Evolutionary conservation across 2,329 filamentous ascomycete genomes (phyloP), one percentile per base, ranked within the genome.

Genomic region (Neonectria sp.): DNA sequence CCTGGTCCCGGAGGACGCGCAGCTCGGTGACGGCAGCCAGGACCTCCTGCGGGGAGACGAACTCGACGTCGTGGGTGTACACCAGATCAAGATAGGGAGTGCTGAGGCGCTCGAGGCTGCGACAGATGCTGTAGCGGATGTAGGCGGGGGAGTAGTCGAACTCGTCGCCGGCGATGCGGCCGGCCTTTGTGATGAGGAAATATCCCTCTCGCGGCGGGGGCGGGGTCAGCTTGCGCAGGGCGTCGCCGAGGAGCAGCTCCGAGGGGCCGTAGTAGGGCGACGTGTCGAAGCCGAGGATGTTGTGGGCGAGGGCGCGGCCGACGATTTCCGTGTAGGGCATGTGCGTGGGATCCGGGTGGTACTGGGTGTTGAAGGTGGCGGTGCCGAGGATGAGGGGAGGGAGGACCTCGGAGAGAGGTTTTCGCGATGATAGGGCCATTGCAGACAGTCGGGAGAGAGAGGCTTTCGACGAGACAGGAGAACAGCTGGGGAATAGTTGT

Each of bases 221-320:
- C 73, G 75, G 79, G 35, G 79, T 82, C 75, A 82, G 53, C 56
- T 77, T 77, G 48, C 87, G 83, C 63, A 93, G 88, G 17, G 91
- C 89, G 55, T 88, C 86, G 76, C 90, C 94, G 31, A 97, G 89
- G 33, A 97, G 89, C 66, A 88, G 82, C 80, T 97, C 94, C 1
- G 94, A 94, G 0, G 94, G 94, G 0, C 94, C 94, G 81, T 97
- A 97, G 87, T 97, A 97, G 0, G 94, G 93, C 2, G 93, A 95
- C 0, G 94, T 97, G 81, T 97, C 94, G 81, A 97, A 96, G 70
- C 91, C 93, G 71, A 86, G 86, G 69, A 96, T 86, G 71, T 92
- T 92, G 43, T 91, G 88, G 60, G 90, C 85, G 60, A 97, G 88
- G 5, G 94, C 93, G 67, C 88, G 88, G 24, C 89, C 85, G 60